Conservation (phyloP, 306 rosid genomes). For the Cucumis cinereus region DNA sequence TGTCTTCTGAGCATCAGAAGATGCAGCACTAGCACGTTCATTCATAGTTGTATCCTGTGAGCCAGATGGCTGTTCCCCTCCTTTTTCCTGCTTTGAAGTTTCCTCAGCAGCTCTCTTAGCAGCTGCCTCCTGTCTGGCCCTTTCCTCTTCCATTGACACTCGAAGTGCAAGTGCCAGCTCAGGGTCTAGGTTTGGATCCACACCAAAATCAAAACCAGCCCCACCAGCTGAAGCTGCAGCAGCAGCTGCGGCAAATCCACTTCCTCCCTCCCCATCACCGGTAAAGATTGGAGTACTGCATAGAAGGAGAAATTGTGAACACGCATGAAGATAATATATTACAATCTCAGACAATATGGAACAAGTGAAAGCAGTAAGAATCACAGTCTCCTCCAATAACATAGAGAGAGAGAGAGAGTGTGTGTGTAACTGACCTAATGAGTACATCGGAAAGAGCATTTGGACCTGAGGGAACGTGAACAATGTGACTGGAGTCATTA, state of each 20-base stretch:
- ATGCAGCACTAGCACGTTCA: constrained; percentile 44
- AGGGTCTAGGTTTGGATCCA: constrained; percentile 97
- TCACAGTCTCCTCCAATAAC: neutral
- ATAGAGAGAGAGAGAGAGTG: neutral
- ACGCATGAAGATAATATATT: neutral
- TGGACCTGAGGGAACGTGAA: constrained; percentile 45
- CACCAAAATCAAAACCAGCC: constrained; percentile 94
- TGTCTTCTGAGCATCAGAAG: constrained; percentile 53
- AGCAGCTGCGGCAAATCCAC: constrained; percentile 83
- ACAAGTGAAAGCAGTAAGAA: neutral
- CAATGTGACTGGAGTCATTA: constrained; percentile 60
- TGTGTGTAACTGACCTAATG: constrained; percentile 38
- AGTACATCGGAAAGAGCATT: constrained; percentile 51
- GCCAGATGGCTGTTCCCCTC: constrained; percentile 52
- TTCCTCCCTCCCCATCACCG: constrained; percentile 96
- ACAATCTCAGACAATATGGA: neutral
- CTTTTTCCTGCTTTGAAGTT: constrained; percentile 62
- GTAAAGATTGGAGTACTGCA: constrained; percentile 93
- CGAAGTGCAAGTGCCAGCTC: constrained; percentile 98
- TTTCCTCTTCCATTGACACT: constrained; percentile 99
- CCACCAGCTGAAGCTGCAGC: constrained; percentile 93
- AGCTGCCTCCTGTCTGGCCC: constrained; percentile 98
- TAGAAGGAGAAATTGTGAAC: neutral
- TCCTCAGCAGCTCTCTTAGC: constrained; percentile 97
- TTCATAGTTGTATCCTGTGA: constrained; percentile 80